phyloP scores from a whole-genome alignment of 345 rosid genomes.

The Aquilaria malaccensis region DNA sequence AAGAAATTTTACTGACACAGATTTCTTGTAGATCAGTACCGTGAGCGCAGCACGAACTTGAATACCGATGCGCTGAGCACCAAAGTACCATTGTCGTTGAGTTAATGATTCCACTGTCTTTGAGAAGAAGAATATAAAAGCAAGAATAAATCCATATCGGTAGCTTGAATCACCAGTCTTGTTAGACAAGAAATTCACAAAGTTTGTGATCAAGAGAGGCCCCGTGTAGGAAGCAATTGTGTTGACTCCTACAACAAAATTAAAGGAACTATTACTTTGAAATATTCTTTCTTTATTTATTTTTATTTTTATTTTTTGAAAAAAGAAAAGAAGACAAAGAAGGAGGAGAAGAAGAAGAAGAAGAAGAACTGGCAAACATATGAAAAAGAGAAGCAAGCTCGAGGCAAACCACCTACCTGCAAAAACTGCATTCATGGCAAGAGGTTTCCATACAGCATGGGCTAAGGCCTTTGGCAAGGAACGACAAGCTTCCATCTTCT shows the following conservation, averaged over 20 bases:
- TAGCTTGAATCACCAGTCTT: constrained; percentile 30
- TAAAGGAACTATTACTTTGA: neutral
- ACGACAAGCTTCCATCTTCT: constrained; percentile 6
- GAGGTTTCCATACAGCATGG: constrained; percentile 37
- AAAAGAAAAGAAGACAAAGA: too few species aligned
- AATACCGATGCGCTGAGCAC: constrained; percentile 55
- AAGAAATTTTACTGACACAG: constrained; percentile 34
- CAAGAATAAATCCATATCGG: constrained; percentile 40
- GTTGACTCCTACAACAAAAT: constrained; percentile 34
- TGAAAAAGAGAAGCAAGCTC: too few species aligned
- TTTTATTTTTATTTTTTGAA: too few species aligned
- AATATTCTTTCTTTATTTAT: too few species aligned
- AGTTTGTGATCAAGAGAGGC: constrained; percentile 58
- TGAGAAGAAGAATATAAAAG: constrained; percentile 44
- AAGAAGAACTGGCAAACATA: neutral
- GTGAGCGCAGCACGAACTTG: constrained; percentile 47
- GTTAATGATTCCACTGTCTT: constrained; percentile 58
- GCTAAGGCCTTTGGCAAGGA: constrained; percentile 33
- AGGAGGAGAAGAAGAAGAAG: too few species aligned
- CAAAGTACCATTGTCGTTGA: constrained; percentile 66
- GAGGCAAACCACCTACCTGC: constrained; percentile 37
- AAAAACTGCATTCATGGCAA: constrained; percentile 43
- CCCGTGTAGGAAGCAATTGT: constrained; percentile 52
- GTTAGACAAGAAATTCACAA: constrained; percentile 41
- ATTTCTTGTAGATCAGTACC: constrained; percentile 45